Evolutionary conservation across 2,329 filamentous ascomycete genomes (phyloP).

Genomic region (Ascochyta rabiei): DNA sequence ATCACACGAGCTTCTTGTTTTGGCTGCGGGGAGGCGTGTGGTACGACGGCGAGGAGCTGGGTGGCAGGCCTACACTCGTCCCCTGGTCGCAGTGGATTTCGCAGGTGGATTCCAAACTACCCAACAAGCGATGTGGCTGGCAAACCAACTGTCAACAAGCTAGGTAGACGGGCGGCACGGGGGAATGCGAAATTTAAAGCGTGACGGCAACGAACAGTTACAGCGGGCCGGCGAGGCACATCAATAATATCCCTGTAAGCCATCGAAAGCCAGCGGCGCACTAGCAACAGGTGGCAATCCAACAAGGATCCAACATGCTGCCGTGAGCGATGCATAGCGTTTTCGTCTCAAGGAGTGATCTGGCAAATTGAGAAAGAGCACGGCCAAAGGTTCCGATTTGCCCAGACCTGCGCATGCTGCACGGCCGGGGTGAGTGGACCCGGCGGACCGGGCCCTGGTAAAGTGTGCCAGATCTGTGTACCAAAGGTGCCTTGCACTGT

Average conservation of each 20-base stretch:
- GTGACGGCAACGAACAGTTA: constrained; percentile 15
- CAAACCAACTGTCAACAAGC: neutral
- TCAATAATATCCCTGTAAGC: constrained; percentile 31
- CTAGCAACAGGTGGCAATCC: constrained; percentile 30
- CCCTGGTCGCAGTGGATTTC: neutral
- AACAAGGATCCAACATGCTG: constrained; percentile 24
- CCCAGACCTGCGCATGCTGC: constrained; percentile 18
- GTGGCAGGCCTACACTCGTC: neutral
- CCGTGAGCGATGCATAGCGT: constrained; percentile 12
- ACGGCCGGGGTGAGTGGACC: constrained; percentile 22
- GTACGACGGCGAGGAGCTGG: constrained; percentile 21
- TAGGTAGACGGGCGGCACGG: constrained; percentile 11
- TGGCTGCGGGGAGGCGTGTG: constrained; percentile 24
- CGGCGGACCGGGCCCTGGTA: constrained; percentile 39
- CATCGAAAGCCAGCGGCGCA: constrained; percentile 33
- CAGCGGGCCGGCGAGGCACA: constrained; percentile 22
- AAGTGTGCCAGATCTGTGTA: constrained; percentile 36
- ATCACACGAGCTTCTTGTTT: neutral
- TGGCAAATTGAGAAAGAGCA: constrained; percentile 12
- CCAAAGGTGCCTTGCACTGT: constrained; percentile 29
- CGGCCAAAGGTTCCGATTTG: constrained; percentile 34
- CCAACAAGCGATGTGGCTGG: constrained; percentile 1
- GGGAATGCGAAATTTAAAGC: constrained; percentile 13
- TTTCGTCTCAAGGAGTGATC: constrained; percentile 21
- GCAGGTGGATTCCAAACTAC: constrained; percentile 20